Conservation (phyloP, 2,329 filamentous ascomycete species). For the Sporothrix pallida region DNA sequence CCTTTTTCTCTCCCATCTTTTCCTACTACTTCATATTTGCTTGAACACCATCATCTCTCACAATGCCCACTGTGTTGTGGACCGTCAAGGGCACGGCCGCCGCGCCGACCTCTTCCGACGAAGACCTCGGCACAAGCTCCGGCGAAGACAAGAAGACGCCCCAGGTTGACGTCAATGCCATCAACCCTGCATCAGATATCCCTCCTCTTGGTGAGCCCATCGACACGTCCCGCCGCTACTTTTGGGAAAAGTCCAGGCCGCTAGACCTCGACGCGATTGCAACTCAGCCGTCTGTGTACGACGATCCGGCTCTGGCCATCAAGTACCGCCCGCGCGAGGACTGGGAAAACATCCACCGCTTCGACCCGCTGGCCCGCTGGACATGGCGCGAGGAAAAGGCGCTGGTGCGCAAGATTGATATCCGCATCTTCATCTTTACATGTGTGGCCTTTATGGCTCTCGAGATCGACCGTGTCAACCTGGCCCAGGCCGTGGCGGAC, state of each 20-base stretch:
- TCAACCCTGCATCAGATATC: neutral
- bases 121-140: constrained; percentile 27
- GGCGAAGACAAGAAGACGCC: constrained; percentile 30
- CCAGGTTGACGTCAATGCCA: neutral
- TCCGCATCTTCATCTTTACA: constrained; percentile 52
- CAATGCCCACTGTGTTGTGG: constrained; percentile 29
- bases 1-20: neutral
- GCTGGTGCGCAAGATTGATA: constrained; percentile 54
- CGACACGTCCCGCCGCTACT: constrained; percentile 42
- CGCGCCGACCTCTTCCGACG: constrained; percentile 6
- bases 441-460: constrained; percentile 58
- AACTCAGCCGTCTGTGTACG: constrained; percentile 47
- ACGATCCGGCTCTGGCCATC: constrained; percentile 46
- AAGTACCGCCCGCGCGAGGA: constrained; percentile 44
- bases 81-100: constrained; percentile 6
- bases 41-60: neutral
- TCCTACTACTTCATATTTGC: too few relatives aligned
- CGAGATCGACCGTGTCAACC: constrained; percentile 57
- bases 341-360: constrained; percentile 53
- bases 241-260: constrained; percentile 42
- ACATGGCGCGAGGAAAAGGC: constrained; percentile 49
- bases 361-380: constrained; percentile 53
- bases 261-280: constrained; percentile 47
- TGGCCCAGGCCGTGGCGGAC: constrained; percentile 55
- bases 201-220: constrained; percentile 44